Base-by-base conservation (phyloP, 2,329 filamentous ascomycete genomes). In the Eurotiales sp. region DNA sequence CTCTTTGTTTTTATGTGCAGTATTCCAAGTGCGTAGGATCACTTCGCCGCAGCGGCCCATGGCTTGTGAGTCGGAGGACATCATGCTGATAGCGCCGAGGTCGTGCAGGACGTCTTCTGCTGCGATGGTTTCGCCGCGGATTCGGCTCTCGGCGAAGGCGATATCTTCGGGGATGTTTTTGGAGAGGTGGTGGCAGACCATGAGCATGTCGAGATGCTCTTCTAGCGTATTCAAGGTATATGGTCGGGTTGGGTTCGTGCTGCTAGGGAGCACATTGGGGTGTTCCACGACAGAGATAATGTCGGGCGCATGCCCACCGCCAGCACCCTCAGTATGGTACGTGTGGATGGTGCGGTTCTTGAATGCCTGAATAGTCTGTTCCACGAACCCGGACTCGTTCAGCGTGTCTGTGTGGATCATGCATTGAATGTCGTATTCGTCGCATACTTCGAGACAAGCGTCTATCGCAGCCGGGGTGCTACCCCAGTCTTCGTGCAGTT, bases 1-100 rank as follows among this genome's bases (percentile, higher is more conserved):
- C 15, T 85, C 66, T 72, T 95, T 96, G 69, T 97, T 97, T 81
- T 96, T 96, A 73, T 96, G 90, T 0, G 92, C 92, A 2, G 92
- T 97, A 71, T 96, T 91, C 92, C 92, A 97, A 0, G 92, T 96
- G 11, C 92, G 83, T 21, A 95, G 77, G 55, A 97, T 83, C 49
- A 97, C 92, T 74, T 97, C 92, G 57, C 92, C 92, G 66, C 90
- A 95, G 46, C 92, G 87, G 51, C 92, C 92, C 92, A 97, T 97
- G 61, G 92, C 92, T 72, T 97, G 92, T 0, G 87, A 92, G 72
- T 97, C 92, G 1, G 86, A 91, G 54, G 85, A 90, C 89, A 97
- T 96, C 91, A 97, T 97, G 69, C 86, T 90, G 70, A 97, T 96
- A 57, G 92, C 92, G 51, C 92, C 92, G 1, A 95, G 78, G 62